Evolutionary conservation across 2,329 filamentous ascomycete genomes (phyloP).

Genomic region (Nemania serpens): DNA sequence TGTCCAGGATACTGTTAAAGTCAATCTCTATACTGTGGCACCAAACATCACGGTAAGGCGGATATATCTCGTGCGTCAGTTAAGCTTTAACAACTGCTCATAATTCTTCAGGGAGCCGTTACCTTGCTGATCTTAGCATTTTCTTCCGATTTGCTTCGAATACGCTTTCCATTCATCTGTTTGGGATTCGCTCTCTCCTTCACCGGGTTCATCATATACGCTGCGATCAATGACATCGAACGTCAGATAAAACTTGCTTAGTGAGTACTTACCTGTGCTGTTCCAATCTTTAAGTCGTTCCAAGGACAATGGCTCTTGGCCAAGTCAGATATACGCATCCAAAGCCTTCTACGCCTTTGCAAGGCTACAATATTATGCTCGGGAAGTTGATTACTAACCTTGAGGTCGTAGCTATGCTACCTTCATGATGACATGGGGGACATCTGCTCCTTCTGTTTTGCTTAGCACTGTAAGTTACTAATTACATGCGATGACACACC

Average conservation of each 20-base stretch:
- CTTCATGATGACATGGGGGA: conserved; percentile 86
- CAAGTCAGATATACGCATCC: too few relatives aligned
- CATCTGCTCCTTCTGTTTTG: conserved; percentile 73
- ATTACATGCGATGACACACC: too few relatives aligned
- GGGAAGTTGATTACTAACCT: not conserved
- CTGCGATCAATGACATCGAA: conserved; percentile 67
- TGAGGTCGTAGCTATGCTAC: conserved; percentile 59
- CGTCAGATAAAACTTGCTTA: conserved; percentile 69
- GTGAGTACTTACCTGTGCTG: not conserved
- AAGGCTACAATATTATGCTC: too few relatives aligned
- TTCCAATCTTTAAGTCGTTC: too few relatives aligned
- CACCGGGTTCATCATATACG: conserved; percentile 78
- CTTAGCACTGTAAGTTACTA: conserved; percentile 45
- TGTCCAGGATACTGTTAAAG: conserved; percentile 57
- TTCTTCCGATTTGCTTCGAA: conserved; percentile 66
- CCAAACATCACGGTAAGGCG: conserved; percentile 65
- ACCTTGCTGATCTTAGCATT: conserved; percentile 77
- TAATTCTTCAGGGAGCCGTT: conserved; percentile 57
- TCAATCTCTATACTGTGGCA: conserved; percentile 81
- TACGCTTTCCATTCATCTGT: conserved; percentile 75
- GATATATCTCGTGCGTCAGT: too few relatives aligned
- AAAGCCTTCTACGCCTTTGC: too few relatives aligned
- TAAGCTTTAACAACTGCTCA: conserved; percentile 1
- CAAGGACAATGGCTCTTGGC: too few relatives aligned
- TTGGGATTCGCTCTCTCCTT: conserved; percentile 76